Base-by-base conservation (phyloP, 179 eudicot species). In the Actinidia arguta region DNA sequence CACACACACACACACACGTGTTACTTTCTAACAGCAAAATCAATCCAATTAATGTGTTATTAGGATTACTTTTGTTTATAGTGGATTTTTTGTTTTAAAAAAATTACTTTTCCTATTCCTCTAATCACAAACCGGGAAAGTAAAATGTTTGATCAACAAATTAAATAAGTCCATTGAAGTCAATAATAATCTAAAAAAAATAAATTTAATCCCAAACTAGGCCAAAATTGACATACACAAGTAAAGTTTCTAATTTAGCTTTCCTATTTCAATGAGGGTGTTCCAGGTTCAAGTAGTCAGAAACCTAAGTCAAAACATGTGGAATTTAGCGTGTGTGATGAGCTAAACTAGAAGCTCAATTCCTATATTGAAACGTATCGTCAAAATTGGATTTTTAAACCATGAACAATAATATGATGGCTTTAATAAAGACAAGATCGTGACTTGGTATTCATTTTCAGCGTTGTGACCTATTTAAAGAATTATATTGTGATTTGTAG, bases 1-100 rank as follows among this genome's bases (percentile, higher is more conserved):
- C n/a, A n/a, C n/a, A n/a, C n/a, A n/a, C n/a, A n/a, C n/a, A n/a
- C n/a, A n/a, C n/a, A n/a, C n/a, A n/a, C n/a, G n/a, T n/a, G n/a
- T n/a, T n/a, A n/a, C n/a, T n/a, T n/a, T n/a, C n/a, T n/a, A n/a
- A n/a, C n/a, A n/a, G n/a, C n/a, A n/a, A n/a, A n/a, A n/a, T n/a
- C n/a, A n/a, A n/a, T n/a, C n/a, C n/a, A n/a, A n/a, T n/a, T n/a
- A n/a, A 92, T 90, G 75, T 92, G 92, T 80, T 92, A 95, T 76
- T 92, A 92, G 48, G 95, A 95, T 92, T 95, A 91, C 89, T 92
- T 91, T 96, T 94, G 94, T 76, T 80, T 44, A 48, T 12, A 80
- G 70, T n/a, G 42, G 5, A 24, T 11, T 54, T 7, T n/a, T 24
- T 46, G n/a, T 50, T 72, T 20, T 36, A 83, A 73, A 39, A n/a